A percentile compares a stretch with the other conserved stretches of the same genome.
These are phyloP conservation scores for Parastagonospora avenae DNA, from an alignment of 2,329 filamentous ascomycete species.

Conservation along the genomic window DNA sequence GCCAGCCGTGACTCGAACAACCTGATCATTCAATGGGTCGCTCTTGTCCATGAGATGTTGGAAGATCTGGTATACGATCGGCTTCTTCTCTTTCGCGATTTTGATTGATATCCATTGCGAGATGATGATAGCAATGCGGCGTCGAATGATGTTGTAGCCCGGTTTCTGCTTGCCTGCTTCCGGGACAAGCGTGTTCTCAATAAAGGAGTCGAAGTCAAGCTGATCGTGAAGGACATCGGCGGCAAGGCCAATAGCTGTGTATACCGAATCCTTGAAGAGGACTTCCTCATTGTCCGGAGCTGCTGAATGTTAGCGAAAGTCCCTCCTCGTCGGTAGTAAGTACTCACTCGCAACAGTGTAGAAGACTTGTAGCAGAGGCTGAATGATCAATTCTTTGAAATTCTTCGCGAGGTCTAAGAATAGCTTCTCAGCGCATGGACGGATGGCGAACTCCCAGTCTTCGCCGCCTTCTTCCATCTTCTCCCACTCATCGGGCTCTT, in stretches of 20 bases:
- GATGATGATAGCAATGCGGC: conserved; percentile 85
- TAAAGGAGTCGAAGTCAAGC: conserved; percentile 83
- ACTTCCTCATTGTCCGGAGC: conserved; percentile 69
- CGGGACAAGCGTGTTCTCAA: conserved; percentile 73
- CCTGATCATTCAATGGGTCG: conserved; percentile 83
- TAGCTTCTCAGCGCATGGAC: conserved; percentile 90
- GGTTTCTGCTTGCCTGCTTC: conserved; percentile 74
- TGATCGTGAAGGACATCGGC: conserved; percentile 74
- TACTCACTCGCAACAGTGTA: conserved; percentile 71
- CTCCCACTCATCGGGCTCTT: conserved; percentile 96
- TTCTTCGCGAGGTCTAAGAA: conserved; percentile 90
- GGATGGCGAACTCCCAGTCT: conserved; percentile 85
- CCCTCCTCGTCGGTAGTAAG: not conserved
- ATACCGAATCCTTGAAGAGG: conserved; percentile 89
- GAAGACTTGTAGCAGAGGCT: conserved; percentile 83
- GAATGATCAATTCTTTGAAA: conserved; percentile 80
- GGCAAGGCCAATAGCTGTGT: conserved; percentile 87
- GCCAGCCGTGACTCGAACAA: conserved; percentile 89
- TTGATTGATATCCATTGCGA: conserved; percentile 88
- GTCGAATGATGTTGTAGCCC: conserved; percentile 80
- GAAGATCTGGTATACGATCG: conserved; percentile 85
- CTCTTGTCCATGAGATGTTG: conserved; percentile 79
- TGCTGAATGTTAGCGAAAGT: conserved; percentile 33
- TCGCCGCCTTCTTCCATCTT: conserved; percentile 84
- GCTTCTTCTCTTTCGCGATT: conserved; percentile 68